phyloP scores from a whole-genome alignment of 345 rosid species.

The Eucalyptus globulus region DNA sequence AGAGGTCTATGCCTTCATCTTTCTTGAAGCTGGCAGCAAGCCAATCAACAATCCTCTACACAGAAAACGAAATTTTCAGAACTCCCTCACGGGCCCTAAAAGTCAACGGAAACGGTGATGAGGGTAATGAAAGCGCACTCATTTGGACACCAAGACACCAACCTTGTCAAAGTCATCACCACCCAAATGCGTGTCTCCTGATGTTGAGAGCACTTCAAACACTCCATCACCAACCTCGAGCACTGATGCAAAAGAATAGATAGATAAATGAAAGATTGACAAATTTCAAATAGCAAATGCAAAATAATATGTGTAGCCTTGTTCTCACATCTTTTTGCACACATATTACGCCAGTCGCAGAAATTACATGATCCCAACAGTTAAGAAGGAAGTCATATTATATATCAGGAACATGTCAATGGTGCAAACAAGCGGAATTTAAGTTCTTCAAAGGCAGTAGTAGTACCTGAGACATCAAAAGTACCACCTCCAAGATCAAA shows the following conservation, averaged over 20 bases:
- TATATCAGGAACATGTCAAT: not conserved
- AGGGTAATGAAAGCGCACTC: not conserved
- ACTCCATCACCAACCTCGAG: constrained; percentile 99
- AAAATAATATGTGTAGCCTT: not conserved
- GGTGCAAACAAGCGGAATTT: not conserved
- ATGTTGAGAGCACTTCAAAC: constrained; percentile 95
- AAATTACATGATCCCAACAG: not conserved
- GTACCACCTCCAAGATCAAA: constrained; percentile 99
- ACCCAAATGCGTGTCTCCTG: constrained; percentile 99
- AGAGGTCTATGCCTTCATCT: constrained; percentile 89
- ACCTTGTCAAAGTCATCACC: constrained; percentile 99
- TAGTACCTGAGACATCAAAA: constrained; percentile 92
- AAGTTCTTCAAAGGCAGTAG: not conserved
- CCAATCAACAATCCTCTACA: constrained; percentile 97
- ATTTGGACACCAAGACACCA: not conserved
- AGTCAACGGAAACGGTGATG: not conserved
- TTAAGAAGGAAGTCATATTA: not conserved
- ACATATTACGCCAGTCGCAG: not conserved
- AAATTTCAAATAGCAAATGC: not conserved
- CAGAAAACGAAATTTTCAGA: not conserved
- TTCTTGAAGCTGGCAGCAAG: constrained; percentile 67
- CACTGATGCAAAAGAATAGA: constrained; percentile 23
- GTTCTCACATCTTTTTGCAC: not conserved
- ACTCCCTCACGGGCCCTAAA: not conserved
- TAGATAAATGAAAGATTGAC: not conserved